Evolutionary conservation across 495 filamentous ascomycete genomes (phyloP).

Genomic region (Podospora conica): DNA sequence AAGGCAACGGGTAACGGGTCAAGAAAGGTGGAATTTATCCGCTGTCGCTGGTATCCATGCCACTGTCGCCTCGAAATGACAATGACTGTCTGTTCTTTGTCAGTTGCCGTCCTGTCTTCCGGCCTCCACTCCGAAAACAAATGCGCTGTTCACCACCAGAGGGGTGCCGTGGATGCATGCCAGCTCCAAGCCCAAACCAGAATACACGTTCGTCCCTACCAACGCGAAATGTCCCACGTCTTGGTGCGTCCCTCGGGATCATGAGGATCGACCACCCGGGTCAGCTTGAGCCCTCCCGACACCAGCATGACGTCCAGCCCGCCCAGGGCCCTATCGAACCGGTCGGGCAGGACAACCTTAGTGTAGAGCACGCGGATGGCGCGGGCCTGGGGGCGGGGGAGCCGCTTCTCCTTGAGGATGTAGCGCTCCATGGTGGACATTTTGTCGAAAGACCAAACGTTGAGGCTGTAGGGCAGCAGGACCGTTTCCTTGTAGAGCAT

Average conservation of each 20-base stretch:
- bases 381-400: conserved; percentile 20
- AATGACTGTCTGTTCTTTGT: not conserved
- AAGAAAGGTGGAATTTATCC: not conserved
- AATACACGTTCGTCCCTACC: not conserved
- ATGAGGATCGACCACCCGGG: conserved; percentile 7
- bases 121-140: not conserved
- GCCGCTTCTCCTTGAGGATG: conserved; percentile 24
- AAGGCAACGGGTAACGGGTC: not conserved
- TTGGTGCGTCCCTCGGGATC: not conserved
- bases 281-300: conserved; percentile 12
- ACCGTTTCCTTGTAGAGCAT: conserved; percentile 30
- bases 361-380: conserved; percentile 25
- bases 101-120: not conserved
- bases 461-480: conserved; percentile 25
- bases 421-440: conserved; percentile 24
- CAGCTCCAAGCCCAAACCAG: no score
- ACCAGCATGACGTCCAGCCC: conserved; percentile 20
- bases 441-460: conserved; percentile 28
- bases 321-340: conserved; percentile 19
- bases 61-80: not conserved
- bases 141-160: not conserved
- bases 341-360: conserved; percentile 8
- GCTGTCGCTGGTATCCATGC: not conserved
- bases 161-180: no score
- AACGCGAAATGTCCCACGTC: not conserved